Evolutionary conservation across 768 basidiomycete genomes (phyloP).

Genomic region (Tricholoma bakamatsutake): DNA sequence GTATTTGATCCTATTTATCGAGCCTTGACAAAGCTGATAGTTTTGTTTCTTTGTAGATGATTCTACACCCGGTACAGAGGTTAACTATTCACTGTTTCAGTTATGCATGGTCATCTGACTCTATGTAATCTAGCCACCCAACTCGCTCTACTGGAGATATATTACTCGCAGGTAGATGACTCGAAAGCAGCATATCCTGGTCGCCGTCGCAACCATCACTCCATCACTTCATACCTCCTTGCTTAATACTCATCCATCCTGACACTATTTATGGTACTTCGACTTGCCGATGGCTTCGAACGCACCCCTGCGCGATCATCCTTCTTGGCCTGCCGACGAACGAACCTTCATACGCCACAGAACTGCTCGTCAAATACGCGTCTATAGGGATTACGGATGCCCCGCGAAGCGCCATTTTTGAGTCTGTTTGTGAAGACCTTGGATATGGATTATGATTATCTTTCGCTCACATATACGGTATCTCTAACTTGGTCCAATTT

Average conservation of each 20-base stretch:
- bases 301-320: not conserved
- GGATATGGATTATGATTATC: not conserved
- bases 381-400: not conserved
- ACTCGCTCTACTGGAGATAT: conserved; percentile 41
- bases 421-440: not conserved
- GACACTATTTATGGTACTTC: conserved; percentile 8
- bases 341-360: not conserved
- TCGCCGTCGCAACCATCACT: conserved; percentile 13
- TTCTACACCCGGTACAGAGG: conserved; percentile 48
- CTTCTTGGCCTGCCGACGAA: not conserved
- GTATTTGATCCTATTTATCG: conserved; percentile 20
- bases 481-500: not conserved
- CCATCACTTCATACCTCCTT: conserved; percentile 8
- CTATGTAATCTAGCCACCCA: conserved; percentile 28
- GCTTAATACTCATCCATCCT: not conserved
- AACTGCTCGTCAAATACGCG: not conserved
- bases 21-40: conserved; percentile 3
- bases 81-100: conserved; percentile 7
- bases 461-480: not conserved
- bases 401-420: not conserved
- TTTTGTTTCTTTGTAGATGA: conserved; percentile 37
- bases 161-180: conserved; percentile 35
- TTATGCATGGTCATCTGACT: conserved; percentile 11
- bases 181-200: conserved; percentile 1
- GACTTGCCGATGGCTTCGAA: not conserved